Evolutionary conservation across 148 eudicot genomes (phyloP).

Genomic region (Dysphania ambrosioides): DNA sequence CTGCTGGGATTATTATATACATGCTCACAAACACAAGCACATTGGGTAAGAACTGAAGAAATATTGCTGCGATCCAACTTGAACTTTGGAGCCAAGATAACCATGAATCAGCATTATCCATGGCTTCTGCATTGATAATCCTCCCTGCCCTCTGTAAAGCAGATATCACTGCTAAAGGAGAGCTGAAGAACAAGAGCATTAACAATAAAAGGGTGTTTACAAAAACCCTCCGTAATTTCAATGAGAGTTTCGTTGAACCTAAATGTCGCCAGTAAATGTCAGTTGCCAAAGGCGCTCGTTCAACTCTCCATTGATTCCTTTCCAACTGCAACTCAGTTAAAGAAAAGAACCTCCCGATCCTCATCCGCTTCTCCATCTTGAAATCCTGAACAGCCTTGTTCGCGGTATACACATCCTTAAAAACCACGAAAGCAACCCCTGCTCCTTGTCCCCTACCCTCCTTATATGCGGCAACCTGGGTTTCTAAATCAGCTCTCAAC

Average conservation of each 20-base stretch:
- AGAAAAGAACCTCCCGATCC: slow-evolving; percentile 81
- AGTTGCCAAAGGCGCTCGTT: slow-evolving; percentile 87
- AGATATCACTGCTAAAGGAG: slow-evolving; percentile 85
- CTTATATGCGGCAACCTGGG: slow-evolving; percentile 84
- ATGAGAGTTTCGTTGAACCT: slow-evolving; percentile 69
- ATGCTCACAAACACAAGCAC: slow-evolving; percentile 95
- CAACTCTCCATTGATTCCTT: slow-evolving; percentile 93
- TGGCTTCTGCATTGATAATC: slow-evolving; percentile 89
- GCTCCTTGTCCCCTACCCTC: slow-evolving; percentile 86
- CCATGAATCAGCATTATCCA: slow-evolving; percentile 93
- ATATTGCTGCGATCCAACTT: slow-evolving; percentile 82
- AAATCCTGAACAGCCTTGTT: slow-evolving; percentile 87
- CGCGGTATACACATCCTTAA: slow-evolving; percentile 80
- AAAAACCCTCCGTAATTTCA: slow-evolving; percentile 64
- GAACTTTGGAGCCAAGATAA: slow-evolving; percentile 86
- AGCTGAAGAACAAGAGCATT: slow-evolving; percentile 88
- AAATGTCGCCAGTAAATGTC: slow-evolving; percentile 95
- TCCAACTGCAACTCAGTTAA: slow-evolving; percentile 79
- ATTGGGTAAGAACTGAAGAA: slow-evolving; percentile 93
- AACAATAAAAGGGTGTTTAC: slow-evolving; percentile 77
- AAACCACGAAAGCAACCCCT: slow-evolving; percentile 92
- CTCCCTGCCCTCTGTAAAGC: slow-evolving; percentile 83
- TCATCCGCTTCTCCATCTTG: slow-evolving; percentile 58
- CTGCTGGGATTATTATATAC: slow-evolving; percentile 92
- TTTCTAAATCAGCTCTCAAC: slow-evolving; percentile 82